Evolutionary conservation across 495 filamentous ascomycete species (phyloP).

Genomic region (Ramalina intermedia): DNA sequence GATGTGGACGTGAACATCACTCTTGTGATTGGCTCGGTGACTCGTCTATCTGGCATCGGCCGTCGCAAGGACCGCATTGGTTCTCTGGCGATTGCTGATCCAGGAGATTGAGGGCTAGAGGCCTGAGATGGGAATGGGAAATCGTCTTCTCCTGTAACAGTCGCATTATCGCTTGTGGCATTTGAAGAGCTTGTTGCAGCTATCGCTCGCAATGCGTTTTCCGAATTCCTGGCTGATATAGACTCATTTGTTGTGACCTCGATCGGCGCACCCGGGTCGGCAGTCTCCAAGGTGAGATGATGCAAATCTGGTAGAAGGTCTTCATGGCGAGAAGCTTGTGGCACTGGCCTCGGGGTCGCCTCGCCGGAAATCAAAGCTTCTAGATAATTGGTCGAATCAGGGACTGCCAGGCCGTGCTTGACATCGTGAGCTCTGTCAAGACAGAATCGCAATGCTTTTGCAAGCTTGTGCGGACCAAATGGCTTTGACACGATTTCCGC

Average conservation of each 20-base stretch:
- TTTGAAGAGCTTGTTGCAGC: neutral
- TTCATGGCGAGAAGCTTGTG: neutral
- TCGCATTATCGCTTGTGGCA: neutral
- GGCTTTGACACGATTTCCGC: conserved; percentile 37
- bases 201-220: conserved; percentile 14
- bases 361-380: neutral
- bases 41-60: conserved; percentile 5
- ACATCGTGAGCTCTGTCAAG: conserved; percentile 14
- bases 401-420: neutral
- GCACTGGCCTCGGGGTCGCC: neutral
- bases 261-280: conserved; percentile 3
- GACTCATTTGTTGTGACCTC: conserved; percentile 7
- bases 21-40: conserved; percentile 8
- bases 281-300: conserved; percentile 8
- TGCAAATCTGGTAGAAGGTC: conserved; percentile 6
- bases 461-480: conserved; percentile 51
- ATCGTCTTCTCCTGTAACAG: neutral
- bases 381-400: neutral
- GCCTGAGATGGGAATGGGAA: conserved; percentile 5
- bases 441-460: conserved; percentile 32
- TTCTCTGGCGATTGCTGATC: no score
- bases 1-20: neutral
- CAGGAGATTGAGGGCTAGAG: neutral
- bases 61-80: neutral
- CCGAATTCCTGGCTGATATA: conserved; percentile 10